Base-by-base conservation (phyloP, 2,329 filamentous ascomycete species). In the Trichoderma sp. region DNA sequence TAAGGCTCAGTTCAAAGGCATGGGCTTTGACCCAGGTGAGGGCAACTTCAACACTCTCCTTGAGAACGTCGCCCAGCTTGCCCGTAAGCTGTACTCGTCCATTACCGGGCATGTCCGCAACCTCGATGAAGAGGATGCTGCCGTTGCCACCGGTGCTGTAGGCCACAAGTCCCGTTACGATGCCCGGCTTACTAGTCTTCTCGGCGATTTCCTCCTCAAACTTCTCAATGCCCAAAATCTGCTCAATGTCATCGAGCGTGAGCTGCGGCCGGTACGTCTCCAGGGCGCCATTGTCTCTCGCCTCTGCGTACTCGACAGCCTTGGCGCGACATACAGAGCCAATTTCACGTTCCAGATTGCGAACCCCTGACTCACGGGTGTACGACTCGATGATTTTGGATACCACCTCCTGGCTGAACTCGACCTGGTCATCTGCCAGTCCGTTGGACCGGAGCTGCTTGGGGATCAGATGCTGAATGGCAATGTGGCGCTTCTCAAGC, bases 21-120 rank as follows among this genome's bases (percentile, higher is more conserved):
- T 99, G 95, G 4, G 93, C 92, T 80, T 97, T 97, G 63, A 99
- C 96, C 96, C 96, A 99, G 19, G 91, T 95, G 40, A 98, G 86
- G 13, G 96, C 96, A 24, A 99, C 96, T 80, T 98, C 95, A 53
- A 98, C 96, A 72, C 91, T 95, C 81, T 99, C 96, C 81, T 98
- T 98, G 70, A 99, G 88, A 35, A 99, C 96, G 74, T 97, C 94
- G 72, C 96, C 96, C 7, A 99, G 89, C 79, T 97, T 98, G 71
- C 96, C 96, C 1, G 96, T 99, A 31, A 99, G 89, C 81, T 98
- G 96, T 43, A 99, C 93, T 65, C 91, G 90, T 40, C 96, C 96
- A 68, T 88, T 91, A 55, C 96, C 96, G 0, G 96, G 96, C 94
- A 98, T 98, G 77, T 97, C 94, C 13, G 95, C 93, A 56, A 97